A percentile compares a stretch with the other conserved stretches of the same genome.
phyloP scores from a whole-genome alignment of 805 yeast species.

The Hanseniaspora vineae region DNA sequence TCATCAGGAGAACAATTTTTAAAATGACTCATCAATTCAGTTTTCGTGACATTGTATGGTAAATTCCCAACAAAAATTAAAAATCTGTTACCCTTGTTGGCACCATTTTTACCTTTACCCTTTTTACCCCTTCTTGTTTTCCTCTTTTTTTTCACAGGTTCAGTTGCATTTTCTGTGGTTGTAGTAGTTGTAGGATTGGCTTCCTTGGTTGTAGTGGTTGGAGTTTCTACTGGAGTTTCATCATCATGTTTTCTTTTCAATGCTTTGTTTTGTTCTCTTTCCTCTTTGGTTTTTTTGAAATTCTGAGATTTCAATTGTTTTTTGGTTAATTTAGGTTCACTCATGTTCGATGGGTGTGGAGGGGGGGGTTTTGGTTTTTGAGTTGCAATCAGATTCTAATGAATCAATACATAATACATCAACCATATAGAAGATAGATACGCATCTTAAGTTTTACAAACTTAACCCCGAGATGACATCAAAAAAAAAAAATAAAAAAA shows the following conservation, averaged over 20 bases:
- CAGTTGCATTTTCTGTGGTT: constrained; percentile 18
- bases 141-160: constrained; percentile 43
- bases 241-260: constrained; percentile 9
- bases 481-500: background rate
- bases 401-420: too few species aligned
- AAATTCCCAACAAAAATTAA: constrained; percentile 84
- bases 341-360: constrained; percentile 6
- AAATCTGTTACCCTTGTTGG: constrained; percentile 45
- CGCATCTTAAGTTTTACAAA: too few species aligned
- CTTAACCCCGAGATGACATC: too few species aligned
- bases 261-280: constrained; percentile 14
- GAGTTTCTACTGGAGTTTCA: constrained; percentile 8
- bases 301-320: constrained; percentile 25
- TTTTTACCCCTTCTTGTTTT: constrained; percentile 71
- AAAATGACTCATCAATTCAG: constrained; percentile 60
- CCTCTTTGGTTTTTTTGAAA: constrained; percentile 22
- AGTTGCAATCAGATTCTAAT: too few species aligned
- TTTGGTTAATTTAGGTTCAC: constrained; percentile 22
- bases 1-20: constrained; percentile 58
- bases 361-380: too few species aligned
- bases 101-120: constrained; percentile 38
- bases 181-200: constrained; percentile 8
- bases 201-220: constrained; percentile 11
- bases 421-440: too few species aligned
- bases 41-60: constrained; percentile 56